These are phyloP conservation scores for Boletus rubropictus DNA, from an alignment of 768 basidiomycete genomes.

Conservation along the genomic window DNA sequence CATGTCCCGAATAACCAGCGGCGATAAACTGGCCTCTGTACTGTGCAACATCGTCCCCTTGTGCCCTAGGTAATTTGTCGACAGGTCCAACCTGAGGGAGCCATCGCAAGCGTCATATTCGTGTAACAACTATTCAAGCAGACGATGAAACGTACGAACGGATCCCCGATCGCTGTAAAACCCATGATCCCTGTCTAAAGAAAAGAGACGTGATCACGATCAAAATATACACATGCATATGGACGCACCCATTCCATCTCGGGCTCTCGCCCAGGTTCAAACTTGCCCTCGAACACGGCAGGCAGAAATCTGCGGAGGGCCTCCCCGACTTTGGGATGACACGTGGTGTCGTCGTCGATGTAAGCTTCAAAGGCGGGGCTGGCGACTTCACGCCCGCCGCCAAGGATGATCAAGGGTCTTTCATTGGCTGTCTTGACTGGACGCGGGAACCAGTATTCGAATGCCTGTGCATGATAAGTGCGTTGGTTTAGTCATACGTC, in stretches of 20 bases:
- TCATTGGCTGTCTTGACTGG: slow-evolving; percentile 32
- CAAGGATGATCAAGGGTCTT: slow-evolving; percentile 62
- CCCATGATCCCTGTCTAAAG: slow-evolving; percentile 80
- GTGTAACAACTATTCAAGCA: not conserved
- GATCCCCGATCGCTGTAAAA: slow-evolving; percentile 54
- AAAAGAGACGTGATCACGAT: not conserved
- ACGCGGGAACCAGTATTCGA: slow-evolving; percentile 83
- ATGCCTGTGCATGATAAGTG: slow-evolving; percentile 29
- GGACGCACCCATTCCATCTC: slow-evolving; percentile 77
- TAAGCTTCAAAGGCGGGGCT: slow-evolving; percentile 43
- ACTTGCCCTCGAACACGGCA: slow-evolving; percentile 48
- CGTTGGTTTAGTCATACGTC: not conserved
- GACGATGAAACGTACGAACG: slow-evolving; percentile 47
- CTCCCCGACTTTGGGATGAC: slow-evolving; percentile 44
- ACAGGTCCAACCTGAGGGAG: slow-evolving; percentile 56
- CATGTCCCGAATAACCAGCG: slow-evolving; percentile 73
- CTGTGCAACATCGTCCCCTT: slow-evolving; percentile 14
- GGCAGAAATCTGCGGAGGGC: slow-evolving; percentile 58
- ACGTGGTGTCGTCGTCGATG: slow-evolving; percentile 50
- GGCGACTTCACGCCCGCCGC: slow-evolving; percentile 53
- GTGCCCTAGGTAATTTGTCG: slow-evolving; percentile 22
- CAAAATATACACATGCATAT: not conserved
- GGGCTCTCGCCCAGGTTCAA: slow-evolving; percentile 42
- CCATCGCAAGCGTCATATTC: not conserved
- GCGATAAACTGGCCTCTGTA: slow-evolving; percentile 62